A percentile compares a stretch with the other conserved stretches of the same genome.
phyloP scores from a whole-genome alignment of 2,329 filamentous ascomycete species.

The Dendrostoma leiphaemia region DNA sequence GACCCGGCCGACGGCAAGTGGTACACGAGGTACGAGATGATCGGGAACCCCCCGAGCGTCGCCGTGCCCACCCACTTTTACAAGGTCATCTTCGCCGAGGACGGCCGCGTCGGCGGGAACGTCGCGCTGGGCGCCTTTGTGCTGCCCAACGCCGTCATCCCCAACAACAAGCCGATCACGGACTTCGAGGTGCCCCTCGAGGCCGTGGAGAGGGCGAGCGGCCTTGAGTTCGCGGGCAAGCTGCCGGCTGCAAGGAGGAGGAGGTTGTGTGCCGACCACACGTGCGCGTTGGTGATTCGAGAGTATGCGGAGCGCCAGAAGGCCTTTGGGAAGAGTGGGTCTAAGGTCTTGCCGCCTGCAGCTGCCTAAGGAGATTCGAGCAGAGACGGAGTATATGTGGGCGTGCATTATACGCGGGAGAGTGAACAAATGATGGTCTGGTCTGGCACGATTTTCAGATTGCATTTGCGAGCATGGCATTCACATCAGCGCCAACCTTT shows the following conservation, averaged over 20 bases:
- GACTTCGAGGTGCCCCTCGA: slow-evolving; percentile 97
- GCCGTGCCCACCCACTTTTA: slow-evolving; percentile 98
- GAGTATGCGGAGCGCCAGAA: slow-evolving; percentile 69
- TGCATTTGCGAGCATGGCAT: no score
- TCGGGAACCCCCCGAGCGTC: slow-evolving; percentile 88
- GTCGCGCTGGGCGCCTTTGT: slow-evolving; percentile 94
- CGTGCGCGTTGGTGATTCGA: slow-evolving; percentile 77
- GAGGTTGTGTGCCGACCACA: slow-evolving; percentile 81
- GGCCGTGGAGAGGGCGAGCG: slow-evolving; percentile 86
- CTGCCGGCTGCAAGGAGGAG: slow-evolving; percentile 71
- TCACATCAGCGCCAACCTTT: no score
- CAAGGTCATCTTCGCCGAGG: slow-evolving; percentile 97
- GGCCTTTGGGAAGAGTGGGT: slow-evolving; percentile 45
- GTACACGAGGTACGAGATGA: slow-evolving; percentile 93
- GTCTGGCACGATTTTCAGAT: no score
- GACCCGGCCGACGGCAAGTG: slow-evolving; percentile 87
- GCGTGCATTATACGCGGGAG: no score
- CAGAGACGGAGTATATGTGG: not conserved
- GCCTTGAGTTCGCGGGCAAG: slow-evolving; percentile 84
- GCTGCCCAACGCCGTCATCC: slow-evolving; percentile 84
- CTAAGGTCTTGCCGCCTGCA: slow-evolving; percentile 13
- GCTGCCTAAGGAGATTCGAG: not conserved
- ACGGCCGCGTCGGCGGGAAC: slow-evolving; percentile 65
- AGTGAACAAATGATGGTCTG: no score
- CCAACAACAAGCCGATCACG: slow-evolving; percentile 79